These are phyloP conservation scores for Cladophialophora carrionii DNA, from an alignment of 2,329 filamentous ascomycete species.

Conservation along the genomic window DNA sequence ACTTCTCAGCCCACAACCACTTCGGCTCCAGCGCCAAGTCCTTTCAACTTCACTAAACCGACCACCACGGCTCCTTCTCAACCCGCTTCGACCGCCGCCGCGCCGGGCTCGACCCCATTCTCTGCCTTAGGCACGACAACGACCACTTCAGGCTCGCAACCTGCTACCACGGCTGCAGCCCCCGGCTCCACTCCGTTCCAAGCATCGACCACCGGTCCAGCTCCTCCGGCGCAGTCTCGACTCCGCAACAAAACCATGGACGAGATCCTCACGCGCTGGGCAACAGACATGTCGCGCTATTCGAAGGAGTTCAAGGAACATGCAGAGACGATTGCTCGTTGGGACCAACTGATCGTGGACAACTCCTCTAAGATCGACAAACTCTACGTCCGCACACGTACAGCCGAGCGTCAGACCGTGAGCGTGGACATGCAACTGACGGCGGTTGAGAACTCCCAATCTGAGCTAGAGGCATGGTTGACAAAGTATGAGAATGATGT, in stretches of 20 bases:
- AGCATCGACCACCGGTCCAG: slow-evolving; percentile 76
- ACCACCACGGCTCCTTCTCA: slow-evolving; percentile 32
- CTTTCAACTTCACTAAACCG: slow-evolving; percentile 8
- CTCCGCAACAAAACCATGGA: slow-evolving; percentile 99
- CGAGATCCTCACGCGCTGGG: slow-evolving; percentile 96
- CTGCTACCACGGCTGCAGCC: slow-evolving; percentile 18
- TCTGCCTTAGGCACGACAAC: slow-evolving; percentile 18
- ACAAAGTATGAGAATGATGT: slow-evolving; percentile 91
- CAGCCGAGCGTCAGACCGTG: slow-evolving; percentile 87
- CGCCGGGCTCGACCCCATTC: slow-evolving; percentile 25
- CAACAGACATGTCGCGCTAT: slow-evolving; percentile 90
- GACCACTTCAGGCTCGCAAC: slow-evolving; percentile 23
- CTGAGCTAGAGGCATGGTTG: slow-evolving; percentile 84
- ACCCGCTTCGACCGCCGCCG: slow-evolving; percentile 20
- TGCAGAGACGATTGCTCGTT: slow-evolving; percentile 80
- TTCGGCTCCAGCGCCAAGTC: slow-evolving; percentile 33
- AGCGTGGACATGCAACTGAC: slow-evolving; percentile 92
- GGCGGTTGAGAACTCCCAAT: slow-evolving; percentile 87
- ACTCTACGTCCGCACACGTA: slow-evolving; percentile 86
- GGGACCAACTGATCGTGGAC: slow-evolving; percentile 90
- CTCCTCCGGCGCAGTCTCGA: slow-evolving; percentile 78
- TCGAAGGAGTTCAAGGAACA: slow-evolving; percentile 95
- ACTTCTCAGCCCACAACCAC: slow-evolving; percentile 42
- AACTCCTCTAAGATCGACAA: slow-evolving; percentile 95
- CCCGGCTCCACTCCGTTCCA: slow-evolving; percentile 51